Evolutionary conservation across 192 early-diverging fungal genomes (phyloP), one percentile per base, ranked within the genome.

Genomic region (Podila epigama): DNA sequence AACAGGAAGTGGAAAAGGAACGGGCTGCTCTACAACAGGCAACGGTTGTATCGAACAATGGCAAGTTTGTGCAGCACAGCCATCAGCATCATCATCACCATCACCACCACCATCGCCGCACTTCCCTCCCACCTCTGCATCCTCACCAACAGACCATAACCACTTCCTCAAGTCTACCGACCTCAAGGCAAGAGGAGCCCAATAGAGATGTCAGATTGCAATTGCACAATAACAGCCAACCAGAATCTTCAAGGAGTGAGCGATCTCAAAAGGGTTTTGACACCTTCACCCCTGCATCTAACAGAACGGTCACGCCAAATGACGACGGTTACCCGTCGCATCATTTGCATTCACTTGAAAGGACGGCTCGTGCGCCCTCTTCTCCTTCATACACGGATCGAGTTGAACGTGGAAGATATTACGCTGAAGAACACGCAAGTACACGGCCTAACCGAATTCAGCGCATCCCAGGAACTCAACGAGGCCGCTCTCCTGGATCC

Each of bases 31-130:
- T 25, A 29, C 52, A 10, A 5, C 11, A 25, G 25, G 25, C 13
- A 54, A 8, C 31, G 6, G 18, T 18, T 6, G 48, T 13, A 6
- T 51, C 18, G 63, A 66, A 25, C 12, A 54, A 12, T n/a, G 8
- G 50, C 4, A 54, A 33, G 25, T n/a, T 35, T 3, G 27, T 56
- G 10, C 37, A 61, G 11, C 53, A 63, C 27, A 52, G 25, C 25
- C 52, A 51, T 51, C 22, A 54, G 11, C 52, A 54, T 6, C 52
- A 75, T 36, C 66, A 75, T 31, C 70, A 77, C 20, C 66, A 77
- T 60, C 65, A 77, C 50, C 52, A 65, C 12, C 73, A 77, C 57
- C 56, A 75, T n/a, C 64, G 65, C 48, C 42, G 65, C 34, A 52
- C 73, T 0, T 51, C 56, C 1, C 32, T 77, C 2, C 73, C 73